Conservation (phyloP, 1,284 basidiomycete genomes). For the Cryptococcus depauperatus region DNA sequence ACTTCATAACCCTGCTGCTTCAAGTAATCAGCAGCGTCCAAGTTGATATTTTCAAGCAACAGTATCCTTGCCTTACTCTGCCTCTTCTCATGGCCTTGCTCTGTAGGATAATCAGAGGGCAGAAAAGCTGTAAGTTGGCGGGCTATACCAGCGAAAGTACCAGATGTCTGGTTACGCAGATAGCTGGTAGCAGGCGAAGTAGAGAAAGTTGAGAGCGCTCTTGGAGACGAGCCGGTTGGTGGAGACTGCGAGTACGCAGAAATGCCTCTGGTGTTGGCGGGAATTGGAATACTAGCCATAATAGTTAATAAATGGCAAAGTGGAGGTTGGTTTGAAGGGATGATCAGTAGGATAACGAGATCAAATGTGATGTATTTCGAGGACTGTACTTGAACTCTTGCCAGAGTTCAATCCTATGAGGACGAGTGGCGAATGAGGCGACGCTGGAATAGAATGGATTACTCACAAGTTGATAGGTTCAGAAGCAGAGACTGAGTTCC, state of each 20-base stretch:
- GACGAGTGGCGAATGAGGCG: neutral
- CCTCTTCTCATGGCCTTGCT: conserved; percentile 26
- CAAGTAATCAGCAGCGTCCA: conserved; percentile 77
- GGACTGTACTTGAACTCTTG: no score
- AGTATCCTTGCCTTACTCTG: conserved; percentile 51
- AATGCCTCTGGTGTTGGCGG: conserved; percentile 40
- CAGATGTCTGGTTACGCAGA: conserved; percentile 12
- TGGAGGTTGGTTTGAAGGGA: neutral
- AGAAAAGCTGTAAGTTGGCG: conserved; percentile 43
- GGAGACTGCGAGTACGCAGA: conserved; percentile 29
- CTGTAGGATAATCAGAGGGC: conserved; percentile 34
- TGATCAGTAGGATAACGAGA: neutral
- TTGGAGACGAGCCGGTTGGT: conserved; percentile 23
- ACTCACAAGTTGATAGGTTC: conserved; percentile 36
- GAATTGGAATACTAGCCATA: conserved; percentile 41
- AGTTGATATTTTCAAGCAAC: conserved; percentile 90
- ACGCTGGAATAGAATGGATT: neutral
- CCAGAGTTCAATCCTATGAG: no score
- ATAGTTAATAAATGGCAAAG: conserved; percentile 1
- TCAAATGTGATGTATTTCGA: neutral
- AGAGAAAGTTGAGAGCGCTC: conserved; percentile 14
- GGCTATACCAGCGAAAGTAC: conserved; percentile 17
- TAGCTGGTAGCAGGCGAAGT: conserved; percentile 22
- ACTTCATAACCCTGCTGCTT: conserved; percentile 67
- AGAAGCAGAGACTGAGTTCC: conserved; percentile 28